Conservation (phyloP, 2,329 filamentous ascomycete species). For the Pseudocercospora fijiensis region DNA sequence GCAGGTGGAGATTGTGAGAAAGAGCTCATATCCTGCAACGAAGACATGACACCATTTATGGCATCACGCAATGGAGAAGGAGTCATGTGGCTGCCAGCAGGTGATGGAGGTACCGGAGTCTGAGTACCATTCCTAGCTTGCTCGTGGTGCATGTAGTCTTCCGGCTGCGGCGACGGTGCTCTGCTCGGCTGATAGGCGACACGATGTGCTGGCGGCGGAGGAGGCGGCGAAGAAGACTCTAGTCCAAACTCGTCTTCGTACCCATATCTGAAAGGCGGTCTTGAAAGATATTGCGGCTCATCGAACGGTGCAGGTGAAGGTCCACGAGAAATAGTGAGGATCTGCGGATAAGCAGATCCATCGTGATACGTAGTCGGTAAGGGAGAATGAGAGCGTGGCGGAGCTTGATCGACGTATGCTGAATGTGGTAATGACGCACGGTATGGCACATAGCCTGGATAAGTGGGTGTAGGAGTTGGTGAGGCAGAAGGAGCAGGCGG, state of each 20-base stretch:
- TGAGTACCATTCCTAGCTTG: conserved; percentile 54
- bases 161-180: conserved; percentile 48
- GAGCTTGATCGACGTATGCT: conserved; percentile 37
- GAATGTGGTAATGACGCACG: conserved; percentile 34
- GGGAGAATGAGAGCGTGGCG: conserved; percentile 46
- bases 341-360: conserved; percentile 37
- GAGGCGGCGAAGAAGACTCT: conserved; percentile 64
- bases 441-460: conserved; percentile 31
- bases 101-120: conserved; percentile 68
- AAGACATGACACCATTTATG: conserved; percentile 98
- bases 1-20: conserved; percentile 50
- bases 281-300: conserved; percentile 29
- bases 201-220: conserved; percentile 79
- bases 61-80: conserved; percentile 89
- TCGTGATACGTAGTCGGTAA: conserved; percentile 40
- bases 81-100: conserved; percentile 59
- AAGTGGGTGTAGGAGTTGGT: conserved; percentile 40
- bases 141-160: conserved; percentile 34
- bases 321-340: conserved; percentile 29
- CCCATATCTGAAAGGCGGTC: conserved; percentile 16
- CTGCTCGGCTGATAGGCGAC: conserved; percentile 53
- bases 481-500: conserved; percentile 40
- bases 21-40: conserved; percentile 79
- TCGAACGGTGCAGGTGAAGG: conserved; percentile 35
- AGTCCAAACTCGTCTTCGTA: conserved; percentile 45